Conservation (phyloP, 352 stramenopile genomes). For the Globisporangium paroecandrum region DNA sequence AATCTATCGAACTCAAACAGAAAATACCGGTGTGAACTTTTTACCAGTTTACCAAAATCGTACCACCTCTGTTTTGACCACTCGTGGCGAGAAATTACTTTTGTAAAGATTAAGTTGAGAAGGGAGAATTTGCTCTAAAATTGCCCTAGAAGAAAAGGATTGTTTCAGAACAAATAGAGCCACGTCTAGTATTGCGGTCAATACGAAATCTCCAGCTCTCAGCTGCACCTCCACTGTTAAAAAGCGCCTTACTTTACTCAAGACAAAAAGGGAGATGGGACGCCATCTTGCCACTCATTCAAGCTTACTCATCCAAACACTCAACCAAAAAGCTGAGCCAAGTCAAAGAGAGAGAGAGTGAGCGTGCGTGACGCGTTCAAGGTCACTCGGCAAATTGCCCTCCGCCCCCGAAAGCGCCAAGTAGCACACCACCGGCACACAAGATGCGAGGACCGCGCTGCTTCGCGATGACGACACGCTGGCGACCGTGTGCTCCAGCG, state of each 20-base stretch:
- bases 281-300: neutral
- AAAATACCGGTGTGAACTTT: too few species aligned
- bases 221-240: too few species aligned
- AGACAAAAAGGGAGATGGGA: neutral
- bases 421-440: neutral
- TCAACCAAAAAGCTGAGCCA: neutral
- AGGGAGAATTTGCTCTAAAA: too few species aligned
- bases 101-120: too few species aligned
- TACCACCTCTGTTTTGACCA: too few species aligned
- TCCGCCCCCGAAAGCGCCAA: neutral
- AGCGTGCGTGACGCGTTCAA: neutral
- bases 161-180: too few species aligned
- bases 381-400: conserved; percentile 6
- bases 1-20: too few species aligned
- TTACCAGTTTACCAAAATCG: too few species aligned
- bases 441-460: conserved; percentile 4
- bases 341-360: neutral
- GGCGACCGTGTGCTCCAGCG: neutral
- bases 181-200: too few species aligned
- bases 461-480: neutral
- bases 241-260: neutral
- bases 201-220: too few species aligned
- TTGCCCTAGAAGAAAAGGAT: too few species aligned
- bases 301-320: neutral
- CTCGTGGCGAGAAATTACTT: too few species aligned